Conservation (phyloP, 1,139 yeast genomes). For the Casaregolazyma suthepensis region DNA sequence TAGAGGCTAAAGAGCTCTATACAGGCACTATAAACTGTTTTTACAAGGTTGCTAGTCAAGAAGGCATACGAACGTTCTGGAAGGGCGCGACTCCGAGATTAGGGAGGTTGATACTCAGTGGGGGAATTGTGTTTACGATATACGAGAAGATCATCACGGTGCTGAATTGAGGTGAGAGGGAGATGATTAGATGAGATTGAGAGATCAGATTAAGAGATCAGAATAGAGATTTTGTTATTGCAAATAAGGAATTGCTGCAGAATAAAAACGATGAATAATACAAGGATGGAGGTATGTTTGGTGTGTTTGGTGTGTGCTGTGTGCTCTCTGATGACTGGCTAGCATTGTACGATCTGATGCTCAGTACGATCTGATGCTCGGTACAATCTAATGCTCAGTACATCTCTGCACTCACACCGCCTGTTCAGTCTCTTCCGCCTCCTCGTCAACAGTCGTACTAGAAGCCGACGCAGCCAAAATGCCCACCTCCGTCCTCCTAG, state of each 20-base stretch:
- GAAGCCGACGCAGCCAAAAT: slow-evolving; percentile 32
- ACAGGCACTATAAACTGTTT: slow-evolving; percentile 78
- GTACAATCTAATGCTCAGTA: too few species aligned
- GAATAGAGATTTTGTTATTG: too few species aligned
- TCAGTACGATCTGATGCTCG: too few species aligned
- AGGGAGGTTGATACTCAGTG: slow-evolving; percentile 85
- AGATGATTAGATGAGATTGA: too few species aligned
- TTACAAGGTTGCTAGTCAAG: slow-evolving; percentile 69
- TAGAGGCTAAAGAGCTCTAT: slow-evolving; percentile 70
- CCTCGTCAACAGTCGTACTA: slow-evolving; percentile 3
- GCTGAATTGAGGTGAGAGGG: too few species aligned
- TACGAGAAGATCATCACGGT: slow-evolving; percentile 80
- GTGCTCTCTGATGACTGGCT: too few species aligned
- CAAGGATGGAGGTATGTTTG: too few species aligned
- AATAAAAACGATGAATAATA: background rate
- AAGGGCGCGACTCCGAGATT: slow-evolving; percentile 96
- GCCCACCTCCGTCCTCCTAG: slow-evolving; percentile 66
- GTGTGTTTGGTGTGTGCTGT: too few species aligned
- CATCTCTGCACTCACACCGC: background rate
- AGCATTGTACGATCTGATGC: too few species aligned
- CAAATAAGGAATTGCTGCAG: too few species aligned
- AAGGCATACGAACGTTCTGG: slow-evolving; percentile 93
- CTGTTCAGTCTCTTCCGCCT: slow-evolving; percentile 4
- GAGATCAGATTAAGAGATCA: too few species aligned
- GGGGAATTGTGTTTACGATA: slow-evolving; percentile 93